Conservation (phyloP, 768 basidiomycete genomes). For the Pleurotus citrinopileatus region DNA sequence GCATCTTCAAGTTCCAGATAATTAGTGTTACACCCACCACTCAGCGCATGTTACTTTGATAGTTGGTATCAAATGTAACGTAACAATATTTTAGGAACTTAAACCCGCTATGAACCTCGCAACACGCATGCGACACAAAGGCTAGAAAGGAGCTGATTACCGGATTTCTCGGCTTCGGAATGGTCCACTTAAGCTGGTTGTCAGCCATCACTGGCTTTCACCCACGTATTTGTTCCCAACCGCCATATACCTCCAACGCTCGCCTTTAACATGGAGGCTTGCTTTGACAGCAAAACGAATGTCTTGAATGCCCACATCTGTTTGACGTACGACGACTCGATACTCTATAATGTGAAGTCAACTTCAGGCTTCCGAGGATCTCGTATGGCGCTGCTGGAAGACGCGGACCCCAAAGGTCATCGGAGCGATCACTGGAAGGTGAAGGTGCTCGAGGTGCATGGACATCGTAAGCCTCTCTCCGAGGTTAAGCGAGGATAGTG, state of each 20-base stretch:
- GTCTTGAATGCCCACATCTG: slow-evolving; percentile 42
- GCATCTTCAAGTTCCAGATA: too few species aligned
- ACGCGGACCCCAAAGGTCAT: slow-evolving; percentile 42
- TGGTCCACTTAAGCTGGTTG: too few species aligned
- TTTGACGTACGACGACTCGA: slow-evolving; percentile 40
- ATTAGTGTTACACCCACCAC: background rate
- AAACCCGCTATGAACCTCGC: background rate
- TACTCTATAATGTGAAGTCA: slow-evolving; percentile 42
- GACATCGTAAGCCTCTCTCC: slow-evolving; percentile 33
- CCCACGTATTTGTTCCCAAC: background rate
- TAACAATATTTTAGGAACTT: background rate
- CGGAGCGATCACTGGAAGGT: slow-evolving; percentile 51
- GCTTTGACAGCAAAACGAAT: slow-evolving; percentile 49
- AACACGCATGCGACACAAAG: too few species aligned
- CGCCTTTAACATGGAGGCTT: slow-evolving; percentile 49
- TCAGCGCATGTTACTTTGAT: too few species aligned
- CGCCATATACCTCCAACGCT: background rate
- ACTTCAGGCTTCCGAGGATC: slow-evolving; percentile 40
- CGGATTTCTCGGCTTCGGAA: too few species aligned
- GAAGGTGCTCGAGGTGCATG: slow-evolving; percentile 43
- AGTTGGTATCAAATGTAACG: background rate
- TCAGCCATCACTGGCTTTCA: background rate
- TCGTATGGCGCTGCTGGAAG: slow-evolving; percentile 41
- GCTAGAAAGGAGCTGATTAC: too few species aligned
- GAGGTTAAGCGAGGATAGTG: slow-evolving; percentile 40